These are phyloP conservation scores for Diplodia sapinea DNA, from an alignment of 2,329 filamentous ascomycete genomes.

Conservation along the genomic window DNA sequence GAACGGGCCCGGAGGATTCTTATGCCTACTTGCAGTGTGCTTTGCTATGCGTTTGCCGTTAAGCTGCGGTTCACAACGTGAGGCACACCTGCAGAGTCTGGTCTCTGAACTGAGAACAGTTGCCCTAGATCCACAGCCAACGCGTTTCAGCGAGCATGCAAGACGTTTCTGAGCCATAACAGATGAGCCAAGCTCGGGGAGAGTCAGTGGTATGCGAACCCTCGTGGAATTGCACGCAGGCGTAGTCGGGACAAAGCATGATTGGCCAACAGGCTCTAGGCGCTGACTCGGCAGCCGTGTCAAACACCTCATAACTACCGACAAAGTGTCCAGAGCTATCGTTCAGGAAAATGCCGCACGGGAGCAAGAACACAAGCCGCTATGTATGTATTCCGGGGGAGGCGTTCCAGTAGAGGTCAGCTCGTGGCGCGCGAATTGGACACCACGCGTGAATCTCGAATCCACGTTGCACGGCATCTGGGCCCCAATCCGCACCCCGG, in stretches of 20 bases:
- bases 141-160: neutral
- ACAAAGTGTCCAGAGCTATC: neutral
- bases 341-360: neutral
- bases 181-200: neutral
- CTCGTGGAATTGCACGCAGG: neutral
- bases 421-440: too few relatives aligned
- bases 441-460: neutral
- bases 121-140: neutral
- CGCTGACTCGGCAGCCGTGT: conserved; percentile 4
- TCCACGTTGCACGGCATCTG: conserved; percentile 3
- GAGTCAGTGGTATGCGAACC: neutral
- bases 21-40: neutral
- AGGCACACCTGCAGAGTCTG: neutral
- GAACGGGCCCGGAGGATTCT: conserved; percentile 5
- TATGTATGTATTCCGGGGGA: neutral
- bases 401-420: neutral
- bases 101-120: neutral
- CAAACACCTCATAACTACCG: neutral
- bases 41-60: neutral
- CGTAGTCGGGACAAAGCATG: neutral
- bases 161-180: neutral
- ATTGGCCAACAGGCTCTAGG: conserved; percentile 1
- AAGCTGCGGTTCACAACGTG: too few relatives aligned
- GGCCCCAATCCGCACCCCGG: neutral
- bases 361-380: neutral